phyloP scores from a whole-genome alignment of 129 eudicot genomes.

The Centrapalus pauciflorus region DNA sequence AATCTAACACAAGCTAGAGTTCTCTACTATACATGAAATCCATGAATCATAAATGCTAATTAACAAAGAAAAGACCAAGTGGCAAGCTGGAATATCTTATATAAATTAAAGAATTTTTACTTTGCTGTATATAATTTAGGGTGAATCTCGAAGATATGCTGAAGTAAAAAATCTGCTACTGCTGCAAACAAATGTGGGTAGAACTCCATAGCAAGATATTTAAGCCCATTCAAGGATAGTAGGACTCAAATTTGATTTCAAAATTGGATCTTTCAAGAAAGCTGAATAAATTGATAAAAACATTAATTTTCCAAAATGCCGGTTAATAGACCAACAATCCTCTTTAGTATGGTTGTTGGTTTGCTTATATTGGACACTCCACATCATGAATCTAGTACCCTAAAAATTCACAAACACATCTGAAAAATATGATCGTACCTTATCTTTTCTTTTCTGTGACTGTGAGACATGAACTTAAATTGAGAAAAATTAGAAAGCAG shows the following conservation, averaged over 20 bases:
- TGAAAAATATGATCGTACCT: neutral
- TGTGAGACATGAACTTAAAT: neutral
- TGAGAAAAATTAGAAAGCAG: neutral
- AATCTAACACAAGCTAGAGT: neutral
- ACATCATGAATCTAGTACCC: neutral
- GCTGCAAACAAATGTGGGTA: neutral
- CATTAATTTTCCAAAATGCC: neutral
- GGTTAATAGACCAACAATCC: neutral
- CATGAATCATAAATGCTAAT: neutral
- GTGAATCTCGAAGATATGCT: neutral
- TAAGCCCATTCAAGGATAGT: neutral
- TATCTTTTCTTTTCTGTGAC: neutral
- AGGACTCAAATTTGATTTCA: neutral
- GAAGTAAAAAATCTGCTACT: neutral
- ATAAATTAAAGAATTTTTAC: neutral
- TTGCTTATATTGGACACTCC: neutral
- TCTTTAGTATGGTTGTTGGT: neutral
- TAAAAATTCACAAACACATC: neutral
- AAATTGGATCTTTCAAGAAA: neutral
- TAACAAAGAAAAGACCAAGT: neutral
- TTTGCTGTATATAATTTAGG: neutral
- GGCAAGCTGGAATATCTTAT: neutral
- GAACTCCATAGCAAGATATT: neutral
- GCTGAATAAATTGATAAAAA: neutral
- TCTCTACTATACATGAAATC: neutral